A percentile compares a stretch with the other conserved stretches of the same genome.
phyloP scores from a whole-genome alignment of 176 grass and related monocot species.

The Metroxylon sagu region DNA sequence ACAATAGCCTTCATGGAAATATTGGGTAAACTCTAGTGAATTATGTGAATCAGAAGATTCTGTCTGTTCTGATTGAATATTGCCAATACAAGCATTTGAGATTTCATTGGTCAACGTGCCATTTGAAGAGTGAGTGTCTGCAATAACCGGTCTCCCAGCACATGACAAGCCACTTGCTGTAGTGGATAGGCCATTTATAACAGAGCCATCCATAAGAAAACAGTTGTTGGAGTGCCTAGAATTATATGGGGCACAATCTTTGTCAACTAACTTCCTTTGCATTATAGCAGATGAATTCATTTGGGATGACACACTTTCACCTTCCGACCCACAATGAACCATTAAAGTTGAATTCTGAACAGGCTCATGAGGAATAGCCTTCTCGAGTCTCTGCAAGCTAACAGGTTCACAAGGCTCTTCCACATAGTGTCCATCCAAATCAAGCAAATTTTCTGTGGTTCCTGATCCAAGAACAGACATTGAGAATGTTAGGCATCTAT shows the following conservation, averaged over 20 bases:
- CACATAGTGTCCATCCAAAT: conserved; percentile 23
- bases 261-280: conserved; percentile 1
- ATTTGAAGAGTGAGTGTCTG: conserved; percentile 30
- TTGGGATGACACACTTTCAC: conserved; percentile 20
- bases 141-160: conserved; percentile 12
- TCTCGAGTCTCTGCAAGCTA: conserved; percentile 28
- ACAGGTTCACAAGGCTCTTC: conserved; percentile 19
- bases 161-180: conserved; percentile 24
- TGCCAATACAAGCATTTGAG: conserved; percentile 28
- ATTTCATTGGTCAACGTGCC: conserved; percentile 27
- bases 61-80: conserved; percentile 38
- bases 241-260: conserved; percentile 11
- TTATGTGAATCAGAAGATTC: conserved; percentile 51
- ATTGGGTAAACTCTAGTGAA: conserved; percentile 78
- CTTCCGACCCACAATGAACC: conserved; percentile 17
- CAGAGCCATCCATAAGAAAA: conserved; percentile 51
- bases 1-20: conserved; percentile 99
- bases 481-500: conserved; percentile 6
- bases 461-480: conserved; percentile 22
- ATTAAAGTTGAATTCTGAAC: conserved; percentile 30
- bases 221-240: conserved; percentile 23
- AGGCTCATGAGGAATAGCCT: conserved; percentile 22
- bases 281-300: conserved; percentile 21
- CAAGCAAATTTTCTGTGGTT: conserved; percentile 26
- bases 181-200: conserved; percentile 23